These are phyloP conservation scores for Ogataea neopini DNA, from an alignment of 805 yeast genomes.

Conservation along the genomic window DNA sequence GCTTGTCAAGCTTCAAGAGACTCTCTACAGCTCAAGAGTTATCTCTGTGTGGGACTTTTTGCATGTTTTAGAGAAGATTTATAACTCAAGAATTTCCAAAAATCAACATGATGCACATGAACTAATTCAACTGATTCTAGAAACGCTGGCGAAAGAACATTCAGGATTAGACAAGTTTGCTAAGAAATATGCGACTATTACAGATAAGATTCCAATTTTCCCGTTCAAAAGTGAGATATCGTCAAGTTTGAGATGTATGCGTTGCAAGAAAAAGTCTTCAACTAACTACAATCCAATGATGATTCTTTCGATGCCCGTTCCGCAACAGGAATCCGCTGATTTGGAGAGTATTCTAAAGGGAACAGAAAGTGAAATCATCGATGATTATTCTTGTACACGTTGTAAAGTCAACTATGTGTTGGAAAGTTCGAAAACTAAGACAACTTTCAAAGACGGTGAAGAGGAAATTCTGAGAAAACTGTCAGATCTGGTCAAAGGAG, in stretches of 20 bases:
- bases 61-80: slow-evolving; percentile 68
- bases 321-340: slow-evolving; percentile 43
- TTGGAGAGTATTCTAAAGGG: slow-evolving; percentile 56
- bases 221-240: slow-evolving; percentile 73
- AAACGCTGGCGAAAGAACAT: slow-evolving; percentile 72
- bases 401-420: slow-evolving; percentile 59
- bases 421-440: slow-evolving; percentile 28
- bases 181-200: slow-evolving; percentile 47
- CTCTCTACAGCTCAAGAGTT: slow-evolving; percentile 52
- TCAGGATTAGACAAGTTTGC: slow-evolving; percentile 39
- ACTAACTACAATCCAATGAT: slow-evolving; percentile 60
- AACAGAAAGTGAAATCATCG: slow-evolving; percentile 66
- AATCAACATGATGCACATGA: slow-evolving; percentile 97
- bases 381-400: slow-evolving; percentile 75
- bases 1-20: slow-evolving; percentile 59
- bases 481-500: slow-evolving; percentile 37
- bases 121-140: slow-evolving; percentile 75
- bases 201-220: slow-evolving; percentile 51
- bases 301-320: slow-evolving; percentile 75
- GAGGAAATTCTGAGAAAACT: slow-evolving; percentile 37
- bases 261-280: slow-evolving; percentile 63
- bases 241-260: slow-evolving; percentile 68
- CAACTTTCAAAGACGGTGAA: slow-evolving; percentile 29
- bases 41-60: slow-evolving; percentile 80
- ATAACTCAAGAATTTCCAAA: slow-evolving; percentile 70